A percentile compares a stretch with the other conserved stretches of the same genome.
Conservation (phyloP, 257 asterid genomes). For the Penstemon davidsonii region DNA sequence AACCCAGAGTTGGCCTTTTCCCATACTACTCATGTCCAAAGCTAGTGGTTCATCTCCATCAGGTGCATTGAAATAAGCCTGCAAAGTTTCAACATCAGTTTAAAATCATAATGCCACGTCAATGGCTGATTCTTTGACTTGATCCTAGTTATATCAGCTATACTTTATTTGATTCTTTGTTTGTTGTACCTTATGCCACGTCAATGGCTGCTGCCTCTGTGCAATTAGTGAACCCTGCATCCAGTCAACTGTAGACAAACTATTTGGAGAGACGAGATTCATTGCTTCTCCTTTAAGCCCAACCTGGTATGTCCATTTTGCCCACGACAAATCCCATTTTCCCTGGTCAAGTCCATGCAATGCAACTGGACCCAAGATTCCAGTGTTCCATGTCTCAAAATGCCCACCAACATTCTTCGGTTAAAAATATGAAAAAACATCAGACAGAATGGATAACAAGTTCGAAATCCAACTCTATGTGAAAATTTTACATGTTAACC, state of each 20-base stretch:
- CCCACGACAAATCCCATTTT: slow-evolving; percentile 73
- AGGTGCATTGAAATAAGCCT: slow-evolving; percentile 80
- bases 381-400: slow-evolving; percentile 74
- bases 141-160: neutral
- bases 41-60: slow-evolving; percentile 86
- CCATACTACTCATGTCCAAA: slow-evolving; percentile 85
- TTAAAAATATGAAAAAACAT: slow-evolving; percentile 26
- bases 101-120: too few species aligned
- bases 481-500: too few species aligned
- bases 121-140: too few species aligned
- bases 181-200: slow-evolving; percentile 75
- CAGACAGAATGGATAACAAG: neutral
- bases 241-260: slow-evolving; percentile 74
- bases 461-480: too few species aligned
- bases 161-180: slow-evolving; percentile 1
- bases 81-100: slow-evolving; percentile 12
- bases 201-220: slow-evolving; percentile 69
- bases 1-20: slow-evolving; percentile 87
- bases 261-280: slow-evolving; percentile 60
- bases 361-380: slow-evolving; percentile 75
- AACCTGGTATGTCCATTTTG: slow-evolving; percentile 90
- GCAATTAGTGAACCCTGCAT: slow-evolving; percentile 71
- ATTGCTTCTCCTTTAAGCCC: slow-evolving; percentile 87
- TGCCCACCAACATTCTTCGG: slow-evolving; percentile 74
- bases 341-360: slow-evolving; percentile 75